Conservation (phyloP, 164 flowering plant species). For the Nymphaea thermarum region DNA sequence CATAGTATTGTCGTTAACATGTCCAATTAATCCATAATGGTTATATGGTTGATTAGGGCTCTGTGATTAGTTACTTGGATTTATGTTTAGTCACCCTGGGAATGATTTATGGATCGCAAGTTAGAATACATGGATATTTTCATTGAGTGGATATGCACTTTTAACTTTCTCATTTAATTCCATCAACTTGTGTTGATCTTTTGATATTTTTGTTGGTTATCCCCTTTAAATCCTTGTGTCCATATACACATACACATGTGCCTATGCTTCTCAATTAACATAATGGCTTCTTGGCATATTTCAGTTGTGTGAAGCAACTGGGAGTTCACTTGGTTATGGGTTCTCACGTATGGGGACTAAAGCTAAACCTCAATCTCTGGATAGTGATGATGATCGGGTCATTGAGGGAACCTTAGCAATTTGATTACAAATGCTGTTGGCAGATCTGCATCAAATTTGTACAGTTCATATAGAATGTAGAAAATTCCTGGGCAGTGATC, state of each 20-base stretch:
- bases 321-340: constrained; percentile 95
- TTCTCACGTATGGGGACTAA: constrained; percentile 50
- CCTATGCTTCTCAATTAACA: too few species aligned
- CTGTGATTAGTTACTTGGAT: too few species aligned
- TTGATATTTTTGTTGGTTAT: neutral
- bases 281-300: constrained; percentile 2
- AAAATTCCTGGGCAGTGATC: neutral
- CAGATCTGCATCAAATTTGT: neutral
- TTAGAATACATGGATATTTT: neutral
- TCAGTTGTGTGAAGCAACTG: constrained; percentile 84
- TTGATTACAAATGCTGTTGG: constrained; percentile 9
- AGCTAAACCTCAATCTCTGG: constrained; percentile 45
- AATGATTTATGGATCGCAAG: neutral
- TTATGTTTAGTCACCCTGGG: too few species aligned
- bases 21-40: too few species aligned
- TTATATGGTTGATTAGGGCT: too few species aligned
- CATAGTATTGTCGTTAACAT: too few species aligned
- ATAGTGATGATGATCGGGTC: constrained; percentile 60
- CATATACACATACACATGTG: neutral
- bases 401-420: constrained; percentile 75
- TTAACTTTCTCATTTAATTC: neutral
- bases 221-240: neutral
- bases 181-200: neutral
- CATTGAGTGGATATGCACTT: neutral
- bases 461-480: neutral